Conservation (phyloP, 2,329 filamentous ascomycete species). For the Fusarium nisikadoi region DNA sequence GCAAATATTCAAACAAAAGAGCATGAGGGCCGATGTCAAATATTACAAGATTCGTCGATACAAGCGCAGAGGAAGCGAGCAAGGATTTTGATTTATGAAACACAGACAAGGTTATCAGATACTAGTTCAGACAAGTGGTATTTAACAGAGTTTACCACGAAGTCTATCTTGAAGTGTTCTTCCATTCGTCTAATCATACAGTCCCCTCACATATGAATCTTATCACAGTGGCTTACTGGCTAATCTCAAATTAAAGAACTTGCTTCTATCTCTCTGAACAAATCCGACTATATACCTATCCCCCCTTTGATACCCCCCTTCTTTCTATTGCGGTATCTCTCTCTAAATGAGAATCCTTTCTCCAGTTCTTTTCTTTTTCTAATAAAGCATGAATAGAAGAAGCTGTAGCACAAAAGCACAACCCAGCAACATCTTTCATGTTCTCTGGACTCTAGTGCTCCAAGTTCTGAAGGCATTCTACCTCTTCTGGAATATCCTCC, state of each 20-base stretch:
- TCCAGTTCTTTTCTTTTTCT: neutral
- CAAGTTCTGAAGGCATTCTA: neutral
- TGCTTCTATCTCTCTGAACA: neutral
- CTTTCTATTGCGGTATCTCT: neutral
- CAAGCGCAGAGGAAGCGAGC: neutral
- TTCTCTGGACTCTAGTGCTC: neutral
- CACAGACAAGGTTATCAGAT: too few relatives aligned
- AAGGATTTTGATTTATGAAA: neutral
- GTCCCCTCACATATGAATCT: neutral
- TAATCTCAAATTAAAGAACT: neutral
- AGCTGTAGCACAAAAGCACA: neutral
- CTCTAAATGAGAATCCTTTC: neutral
- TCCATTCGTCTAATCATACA: neutral
- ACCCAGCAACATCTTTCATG: neutral
- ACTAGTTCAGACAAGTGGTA: too few relatives aligned
- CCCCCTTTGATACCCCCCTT: neutral
- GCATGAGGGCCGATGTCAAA: rapidly evolving
- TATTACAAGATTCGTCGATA: neutral
- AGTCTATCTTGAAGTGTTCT: too few relatives aligned
- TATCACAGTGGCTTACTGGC: neutral
- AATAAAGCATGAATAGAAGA: neutral
- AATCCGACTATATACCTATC: neutral
- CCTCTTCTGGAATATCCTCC: conserved; percentile 2
- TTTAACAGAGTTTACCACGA: rapidly evolving
- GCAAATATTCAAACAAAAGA: too few relatives aligned